Conservation (phyloP, 2,329 filamentous ascomycete genomes). For the Trichoderma lentiforme region DNA sequence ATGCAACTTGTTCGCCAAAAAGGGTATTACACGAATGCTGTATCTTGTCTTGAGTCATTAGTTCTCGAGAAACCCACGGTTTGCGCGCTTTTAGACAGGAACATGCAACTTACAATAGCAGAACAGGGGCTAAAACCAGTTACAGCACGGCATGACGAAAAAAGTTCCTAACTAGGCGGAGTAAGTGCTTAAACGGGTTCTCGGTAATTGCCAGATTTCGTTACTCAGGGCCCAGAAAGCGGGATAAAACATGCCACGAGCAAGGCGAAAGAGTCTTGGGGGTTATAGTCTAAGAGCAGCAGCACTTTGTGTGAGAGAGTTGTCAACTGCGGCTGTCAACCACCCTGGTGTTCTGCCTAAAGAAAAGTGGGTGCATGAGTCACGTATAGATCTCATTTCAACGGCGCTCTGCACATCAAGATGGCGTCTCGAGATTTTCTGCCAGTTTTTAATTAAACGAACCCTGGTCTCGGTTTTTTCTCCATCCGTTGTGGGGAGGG, state of each 20-base stretch:
- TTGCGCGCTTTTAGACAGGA: not conserved
- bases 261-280: not conserved
- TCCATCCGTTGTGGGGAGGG: not conserved
- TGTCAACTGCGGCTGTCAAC: not conserved
- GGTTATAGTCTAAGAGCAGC: not conserved
- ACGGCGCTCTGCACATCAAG: not conserved
- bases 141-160: not conserved
- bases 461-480: not conserved
- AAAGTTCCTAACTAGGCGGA: not conserved
- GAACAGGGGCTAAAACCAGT: not conserved
- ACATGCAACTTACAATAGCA: not conserved
- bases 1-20: not conserved
- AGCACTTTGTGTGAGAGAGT: not conserved
- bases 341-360: constrained; percentile 14
- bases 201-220: not conserved
- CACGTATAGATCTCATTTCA: constrained; percentile 11
- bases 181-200: not conserved
- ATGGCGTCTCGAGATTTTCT: not conserved
- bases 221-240: not conserved
- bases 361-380: constrained; percentile 7
- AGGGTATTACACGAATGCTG: not conserved
- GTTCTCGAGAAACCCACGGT: not conserved
- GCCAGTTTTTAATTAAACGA: not conserved
- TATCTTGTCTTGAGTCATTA: not conserved
- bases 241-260: not conserved